These are phyloP conservation scores for Neofusicoccum cordaticola DNA, from an alignment of 2,329 filamentous ascomycete genomes.

Conservation along the genomic window DNA sequence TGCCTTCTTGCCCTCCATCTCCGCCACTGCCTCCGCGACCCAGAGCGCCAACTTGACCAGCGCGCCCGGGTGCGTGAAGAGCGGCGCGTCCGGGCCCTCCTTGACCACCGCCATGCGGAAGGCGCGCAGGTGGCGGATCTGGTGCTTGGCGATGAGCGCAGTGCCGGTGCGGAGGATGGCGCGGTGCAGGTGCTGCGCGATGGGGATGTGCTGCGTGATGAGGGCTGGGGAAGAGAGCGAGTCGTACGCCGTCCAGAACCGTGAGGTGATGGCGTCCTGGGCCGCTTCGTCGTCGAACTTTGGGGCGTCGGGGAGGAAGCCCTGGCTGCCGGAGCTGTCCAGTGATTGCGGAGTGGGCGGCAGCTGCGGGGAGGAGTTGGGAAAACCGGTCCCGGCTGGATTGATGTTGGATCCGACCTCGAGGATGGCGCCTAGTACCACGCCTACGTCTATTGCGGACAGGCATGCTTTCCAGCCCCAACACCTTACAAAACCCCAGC, in stretches of 20 bases:
- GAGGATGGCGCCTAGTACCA: constrained; percentile 84
- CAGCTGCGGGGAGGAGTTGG: constrained; percentile 1
- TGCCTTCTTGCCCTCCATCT: constrained; percentile 66
- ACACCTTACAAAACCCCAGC: constrained; percentile 94
- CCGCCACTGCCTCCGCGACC: constrained; percentile 87
- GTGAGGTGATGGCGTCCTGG: constrained; percentile 47
- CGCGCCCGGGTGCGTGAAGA: constrained; percentile 91
- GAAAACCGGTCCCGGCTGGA: not conserved
- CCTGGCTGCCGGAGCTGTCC: constrained; percentile 18
- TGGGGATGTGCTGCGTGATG: constrained; percentile 72
- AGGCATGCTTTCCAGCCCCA: constrained; percentile 98
- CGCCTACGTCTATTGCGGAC: constrained; percentile 89
- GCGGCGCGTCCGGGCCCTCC: constrained; percentile 83
- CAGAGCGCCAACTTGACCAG: constrained; percentile 91
- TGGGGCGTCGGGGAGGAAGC: constrained; percentile 24
- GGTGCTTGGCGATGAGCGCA: constrained; percentile 84
- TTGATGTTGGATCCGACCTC: constrained; percentile 66
- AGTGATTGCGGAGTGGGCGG: constrained; percentile 23
- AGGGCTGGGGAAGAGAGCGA: constrained; percentile 60
- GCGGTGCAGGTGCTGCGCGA: constrained; percentile 83
- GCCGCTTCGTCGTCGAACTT: constrained; percentile 21
- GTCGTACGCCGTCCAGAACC: constrained; percentile 61
- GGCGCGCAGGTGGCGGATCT: constrained; percentile 86
- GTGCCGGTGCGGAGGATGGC: constrained; percentile 93
- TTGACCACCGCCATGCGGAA: constrained; percentile 96